A percentile compares a stretch with the other conserved stretches of the same genome.
phyloP scores from a whole-genome alignment of 441 rosid species.

The Corymbia citriodora region DNA sequence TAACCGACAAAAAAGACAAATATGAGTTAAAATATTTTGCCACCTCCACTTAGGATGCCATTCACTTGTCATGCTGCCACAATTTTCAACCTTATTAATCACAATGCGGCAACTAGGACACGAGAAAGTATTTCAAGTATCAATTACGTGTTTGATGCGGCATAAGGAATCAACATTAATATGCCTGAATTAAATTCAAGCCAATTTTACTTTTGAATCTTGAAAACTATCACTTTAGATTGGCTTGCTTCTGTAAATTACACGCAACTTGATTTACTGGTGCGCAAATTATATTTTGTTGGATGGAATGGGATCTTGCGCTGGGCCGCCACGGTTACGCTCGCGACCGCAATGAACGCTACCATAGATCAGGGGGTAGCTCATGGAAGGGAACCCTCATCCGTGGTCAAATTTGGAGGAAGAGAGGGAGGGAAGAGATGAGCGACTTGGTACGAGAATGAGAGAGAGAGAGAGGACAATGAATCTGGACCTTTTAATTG shows the following conservation, averaged over 20 bases:
- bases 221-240: background rate
- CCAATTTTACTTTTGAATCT: background rate
- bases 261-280: background rate
- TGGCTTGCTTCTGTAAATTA: background rate
- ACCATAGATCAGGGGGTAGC: background rate
- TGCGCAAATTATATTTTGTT: background rate
- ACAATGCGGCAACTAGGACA: background rate
- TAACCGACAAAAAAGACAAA: too few relatives aligned
- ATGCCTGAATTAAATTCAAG: background rate
- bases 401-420: background rate
- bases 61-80: background rate
- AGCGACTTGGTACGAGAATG: background rate
- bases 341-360: background rate
- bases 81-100: background rate
- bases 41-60: background rate
- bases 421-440: background rate
- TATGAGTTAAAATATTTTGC: too few relatives aligned
- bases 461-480: background rate
- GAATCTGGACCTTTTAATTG: background rate
- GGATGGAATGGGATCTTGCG: background rate
- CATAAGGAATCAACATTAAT: background rate
- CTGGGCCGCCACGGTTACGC: background rate
- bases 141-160: background rate
- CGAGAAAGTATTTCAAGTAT: background rate
- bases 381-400: background rate